A percentile compares a stretch with the other conserved stretches of the same genome.
Conservation (phyloP, 2,329 filamentous ascomycete species). For the Fusarium incarnatum region DNA sequence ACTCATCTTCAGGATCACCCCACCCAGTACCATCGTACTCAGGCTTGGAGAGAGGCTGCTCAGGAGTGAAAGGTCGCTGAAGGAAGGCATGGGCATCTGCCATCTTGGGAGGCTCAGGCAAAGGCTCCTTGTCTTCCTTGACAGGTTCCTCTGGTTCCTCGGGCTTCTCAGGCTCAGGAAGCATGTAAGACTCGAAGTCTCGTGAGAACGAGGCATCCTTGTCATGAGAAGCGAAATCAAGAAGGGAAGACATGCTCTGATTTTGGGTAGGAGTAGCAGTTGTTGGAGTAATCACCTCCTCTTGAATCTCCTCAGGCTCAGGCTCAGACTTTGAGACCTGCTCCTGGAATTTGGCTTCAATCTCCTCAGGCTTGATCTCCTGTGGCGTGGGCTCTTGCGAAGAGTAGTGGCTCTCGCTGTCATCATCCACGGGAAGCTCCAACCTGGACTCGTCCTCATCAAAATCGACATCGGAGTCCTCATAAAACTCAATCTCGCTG, state of each 20-base stretch:
- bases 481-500: slow-evolving; percentile 72
- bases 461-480: slow-evolving; percentile 55
- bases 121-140: slow-evolving; percentile 38
- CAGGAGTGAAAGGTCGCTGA: slow-evolving; percentile 63
- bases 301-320: slow-evolving; percentile 49
- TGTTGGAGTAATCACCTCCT: slow-evolving; percentile 65
- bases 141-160: slow-evolving; percentile 49
- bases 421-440: slow-evolving; percentile 59
- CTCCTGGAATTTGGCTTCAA: slow-evolving; percentile 52
- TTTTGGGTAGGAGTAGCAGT: slow-evolving; percentile 49
- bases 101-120: slow-evolving; percentile 49
- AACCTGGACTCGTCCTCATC: slow-evolving; percentile 72
- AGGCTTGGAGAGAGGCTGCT: slow-evolving; percentile 65
- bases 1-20: slow-evolving; percentile 65
- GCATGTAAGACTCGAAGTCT: slow-evolving; percentile 61
- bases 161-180: slow-evolving; percentile 53
- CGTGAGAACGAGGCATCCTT: slow-evolving; percentile 56
- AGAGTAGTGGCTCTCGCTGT: slow-evolving; percentile 55
- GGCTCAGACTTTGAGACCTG: slow-evolving; percentile 40
- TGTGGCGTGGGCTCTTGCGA: slow-evolving; percentile 43
- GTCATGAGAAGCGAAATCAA: slow-evolving; percentile 52
- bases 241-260: slow-evolving; percentile 49
- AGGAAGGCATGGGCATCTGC: slow-evolving; percentile 52
- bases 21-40: slow-evolving; percentile 74
- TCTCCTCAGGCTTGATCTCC: slow-evolving; percentile 34